Evolutionary conservation across 2,329 filamentous ascomycete species (phyloP).

Genomic region (Thielaviopsis cerberus): DNA sequence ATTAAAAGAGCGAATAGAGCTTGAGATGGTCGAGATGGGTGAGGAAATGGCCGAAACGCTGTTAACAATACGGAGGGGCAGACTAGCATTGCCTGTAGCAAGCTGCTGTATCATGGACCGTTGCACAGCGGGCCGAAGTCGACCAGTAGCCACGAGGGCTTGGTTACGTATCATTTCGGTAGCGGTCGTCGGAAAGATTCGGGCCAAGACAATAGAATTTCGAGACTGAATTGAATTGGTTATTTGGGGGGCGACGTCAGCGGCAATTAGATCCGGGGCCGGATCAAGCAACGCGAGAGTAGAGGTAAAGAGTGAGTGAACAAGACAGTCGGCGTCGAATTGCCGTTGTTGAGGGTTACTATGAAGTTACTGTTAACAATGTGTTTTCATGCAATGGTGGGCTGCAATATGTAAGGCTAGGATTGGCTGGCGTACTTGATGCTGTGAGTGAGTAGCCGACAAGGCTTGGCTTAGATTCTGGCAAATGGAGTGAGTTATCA

Average conservation of each 20-base stretch:
- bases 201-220: neutral
- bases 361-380: neutral
- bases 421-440: neutral
- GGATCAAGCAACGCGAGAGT: neutral
- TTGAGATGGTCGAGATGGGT: conserved; percentile 14
- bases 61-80: conserved; percentile 5
- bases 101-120: conserved; percentile 10
- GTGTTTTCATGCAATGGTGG: neutral
- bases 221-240: neutral
- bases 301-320: neutral
- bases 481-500: neutral
- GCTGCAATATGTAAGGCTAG: neutral
- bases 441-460: neutral
- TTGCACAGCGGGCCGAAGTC: conserved; percentile 7
- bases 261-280: neutral
- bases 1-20: conserved; percentile 14
- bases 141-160: conserved; percentile 9
- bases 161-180: conserved; percentile 9
- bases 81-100: conserved; percentile 3
- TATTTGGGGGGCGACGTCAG: neutral
- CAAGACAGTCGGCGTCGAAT: neutral
- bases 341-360: neutral
- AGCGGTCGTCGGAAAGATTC: neutral
- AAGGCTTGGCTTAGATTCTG: neutral
- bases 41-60: conserved; percentile 2